Evolutionary conservation across 306 rosid genomes (phyloP).

Genomic region (Corylus heterophylla): DNA sequence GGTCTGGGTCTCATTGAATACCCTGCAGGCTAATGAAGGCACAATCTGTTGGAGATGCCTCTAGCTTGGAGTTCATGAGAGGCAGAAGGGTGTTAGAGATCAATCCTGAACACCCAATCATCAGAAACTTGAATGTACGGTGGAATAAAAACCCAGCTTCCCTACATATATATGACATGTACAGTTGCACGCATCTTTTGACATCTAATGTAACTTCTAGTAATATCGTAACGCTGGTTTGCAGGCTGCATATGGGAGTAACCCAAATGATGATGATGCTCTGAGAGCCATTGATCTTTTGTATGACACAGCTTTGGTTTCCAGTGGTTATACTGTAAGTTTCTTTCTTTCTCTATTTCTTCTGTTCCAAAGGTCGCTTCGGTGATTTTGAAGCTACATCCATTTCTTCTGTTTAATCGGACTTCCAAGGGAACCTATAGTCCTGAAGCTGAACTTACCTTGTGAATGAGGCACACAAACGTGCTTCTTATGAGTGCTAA

Average conservation of each 20-base stretch:
- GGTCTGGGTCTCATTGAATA: slow-evolving; percentile 20
- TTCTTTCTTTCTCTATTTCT: slow-evolving; percentile 3
- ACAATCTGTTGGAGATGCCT: slow-evolving; percentile 81
- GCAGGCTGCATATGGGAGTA: slow-evolving; percentile 76
- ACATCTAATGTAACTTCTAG: background rate
- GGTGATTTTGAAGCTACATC: background rate
- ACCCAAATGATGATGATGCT: slow-evolving; percentile 83
- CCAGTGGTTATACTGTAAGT: slow-evolving; percentile 90
- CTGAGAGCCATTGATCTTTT: slow-evolving; percentile 86
- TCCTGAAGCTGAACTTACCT: background rate
- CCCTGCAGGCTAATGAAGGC: slow-evolving; percentile 83
- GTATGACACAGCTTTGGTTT: slow-evolving; percentile 93
- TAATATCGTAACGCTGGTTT: slow-evolving; percentile 21
- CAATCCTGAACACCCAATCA: slow-evolving; percentile 83
- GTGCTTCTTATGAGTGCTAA: background rate
- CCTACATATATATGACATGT: background rate
- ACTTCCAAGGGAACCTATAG: background rate
- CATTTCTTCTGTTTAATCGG: background rate
- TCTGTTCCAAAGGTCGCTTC: background rate
- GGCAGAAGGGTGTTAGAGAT: slow-evolving; percentile 98
- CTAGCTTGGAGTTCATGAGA: slow-evolving; percentile 91
- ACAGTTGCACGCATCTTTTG: background rate
- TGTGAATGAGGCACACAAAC: background rate
- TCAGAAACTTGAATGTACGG: slow-evolving; percentile 80
- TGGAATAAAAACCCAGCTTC: slow-evolving; percentile 1